Evolutionary conservation across 106 monocot species (phyloP).

Genomic region (Dioscorea zingiberensis): DNA sequence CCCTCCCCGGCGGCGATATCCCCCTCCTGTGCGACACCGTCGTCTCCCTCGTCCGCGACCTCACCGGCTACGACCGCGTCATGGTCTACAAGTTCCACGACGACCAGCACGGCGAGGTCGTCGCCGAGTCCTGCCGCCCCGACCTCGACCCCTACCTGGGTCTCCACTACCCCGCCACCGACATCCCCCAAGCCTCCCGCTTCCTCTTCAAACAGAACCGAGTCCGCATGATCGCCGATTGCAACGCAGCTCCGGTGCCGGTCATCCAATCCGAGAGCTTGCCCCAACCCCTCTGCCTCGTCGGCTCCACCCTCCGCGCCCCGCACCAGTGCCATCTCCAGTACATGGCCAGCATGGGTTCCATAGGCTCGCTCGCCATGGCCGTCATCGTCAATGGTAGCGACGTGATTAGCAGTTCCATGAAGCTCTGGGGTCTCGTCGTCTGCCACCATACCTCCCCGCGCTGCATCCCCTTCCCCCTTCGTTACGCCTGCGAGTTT

Average conservation of each 20-base stretch:
- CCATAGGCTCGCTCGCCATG: conserved; percentile 74
- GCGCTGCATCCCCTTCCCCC: conserved; percentile 81
- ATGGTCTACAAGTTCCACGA: conserved; percentile 98
- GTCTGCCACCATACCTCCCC: conserved; percentile 95
- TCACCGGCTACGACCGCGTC: conserved; percentile 85
- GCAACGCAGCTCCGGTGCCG: conserved; percentile 55
- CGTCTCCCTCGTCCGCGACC: conserved; percentile 69
- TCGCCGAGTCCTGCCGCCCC: conserved; percentile 56
- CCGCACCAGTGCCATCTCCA: conserved; percentile 83
- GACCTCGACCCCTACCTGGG: conserved; percentile 87
- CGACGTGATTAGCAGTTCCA: conserved; percentile 20
- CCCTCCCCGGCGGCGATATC: conserved; percentile 84
- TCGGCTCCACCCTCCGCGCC: conserved; percentile 77
- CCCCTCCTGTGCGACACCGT: conserved; percentile 70
- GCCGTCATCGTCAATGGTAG: conserved; percentile 68
- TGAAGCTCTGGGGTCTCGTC: conserved; percentile 93
- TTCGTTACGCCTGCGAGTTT: conserved; percentile 95
- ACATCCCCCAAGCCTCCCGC: conserved; percentile 85
- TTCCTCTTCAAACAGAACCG: conserved; percentile 90
- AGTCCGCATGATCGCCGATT: conserved; percentile 91
- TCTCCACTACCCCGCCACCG: conserved; percentile 89
- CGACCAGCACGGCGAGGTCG: conserved; percentile 92
- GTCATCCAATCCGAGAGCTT: conserved; percentile 57
- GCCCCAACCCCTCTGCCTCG: conserved; percentile 78
- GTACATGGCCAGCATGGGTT: conserved; percentile 95